These are phyloP conservation scores for Trichophyton verrucosum DNA, from an alignment of 2,329 filamentous ascomycete species.

Conservation along the genomic window DNA sequence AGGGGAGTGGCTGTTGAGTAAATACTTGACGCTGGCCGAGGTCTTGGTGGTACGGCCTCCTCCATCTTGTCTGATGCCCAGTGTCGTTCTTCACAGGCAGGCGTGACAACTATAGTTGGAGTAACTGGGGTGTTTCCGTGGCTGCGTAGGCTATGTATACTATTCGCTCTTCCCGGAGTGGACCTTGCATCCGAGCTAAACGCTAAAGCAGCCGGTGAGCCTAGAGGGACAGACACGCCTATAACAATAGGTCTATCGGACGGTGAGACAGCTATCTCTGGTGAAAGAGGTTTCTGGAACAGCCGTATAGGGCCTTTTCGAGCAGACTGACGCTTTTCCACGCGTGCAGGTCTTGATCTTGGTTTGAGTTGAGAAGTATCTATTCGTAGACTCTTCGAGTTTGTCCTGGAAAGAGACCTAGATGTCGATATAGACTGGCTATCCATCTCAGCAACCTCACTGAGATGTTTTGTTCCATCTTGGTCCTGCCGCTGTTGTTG, in stretches of 20 bases:
- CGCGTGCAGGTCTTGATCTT: constrained; percentile 1
- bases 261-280: constrained; percentile 24
- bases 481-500: constrained; percentile 8
- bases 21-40: constrained; percentile 31
- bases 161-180: constrained; percentile 16
- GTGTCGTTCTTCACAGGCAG: constrained; percentile 29
- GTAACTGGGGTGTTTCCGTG: constrained; percentile 28
- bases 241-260: constrained; percentile 36
- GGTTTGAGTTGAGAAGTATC: constrained; percentile 3
- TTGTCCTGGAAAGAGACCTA: no score
- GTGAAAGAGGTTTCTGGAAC: constrained; percentile 10
- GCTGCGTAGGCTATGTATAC: constrained; percentile 16
- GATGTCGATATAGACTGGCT: background rate
- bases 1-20: constrained; percentile 32
- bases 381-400: constrained; percentile 3
- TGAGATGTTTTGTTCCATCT: background rate
- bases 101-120: constrained; percentile 36
- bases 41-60: constrained; percentile 17
- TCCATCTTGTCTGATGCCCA: constrained; percentile 21
- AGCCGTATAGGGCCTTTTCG: constrained; percentile 3
- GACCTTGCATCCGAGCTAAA: constrained; percentile 12
- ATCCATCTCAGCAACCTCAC: background rate
- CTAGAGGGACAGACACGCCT: constrained; percentile 31
- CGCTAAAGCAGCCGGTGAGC: constrained; percentile 8
- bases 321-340: constrained; percentile 6